Base-by-base conservation (phyloP, 108 stramenopile species). In the Aurantiochytrium sp. region DNA sequence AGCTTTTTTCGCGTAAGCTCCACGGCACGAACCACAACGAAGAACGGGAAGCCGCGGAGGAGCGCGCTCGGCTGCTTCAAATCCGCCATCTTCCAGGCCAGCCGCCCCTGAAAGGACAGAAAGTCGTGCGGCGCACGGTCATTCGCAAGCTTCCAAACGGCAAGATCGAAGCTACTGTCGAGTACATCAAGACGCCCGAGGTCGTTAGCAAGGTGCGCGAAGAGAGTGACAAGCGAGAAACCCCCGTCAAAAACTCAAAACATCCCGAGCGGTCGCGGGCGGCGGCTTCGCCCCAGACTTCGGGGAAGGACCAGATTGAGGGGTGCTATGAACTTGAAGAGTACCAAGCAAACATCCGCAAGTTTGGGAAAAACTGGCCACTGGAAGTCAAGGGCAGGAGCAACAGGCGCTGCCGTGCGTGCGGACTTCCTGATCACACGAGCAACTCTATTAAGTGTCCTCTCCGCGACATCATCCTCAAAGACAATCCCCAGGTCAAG, bases 71-170 rank as follows among this genome's bases (percentile, higher is more conserved):
- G 39, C 15, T 48, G n/a, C 36, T 6, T 6, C 73, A 81, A 42
- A 81, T 81, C 30, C 73, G 42, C 73, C 1, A 41, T 21, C 42
- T 48, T 5, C 39, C 42, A 0, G 39, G 73, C 1, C 45, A n/a
- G 45, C 42, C 45, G 12, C 39, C 39, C 1, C 12, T 41, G 6
- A 6, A 24, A 15, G 12, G 24, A 12, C 73, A 41, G 4, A 6
- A 81, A 24, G 30, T 81, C 8, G 42, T 81, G 39, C 39, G 45
- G 3, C 73, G 73, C 27, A 81, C 73, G 21, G 73, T 81, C 0
- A 81, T 81, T 81, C 73, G 73, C 73, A 41, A 48, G 6, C 45
- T 81, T 41, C 73, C 73, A 6, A 81, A 81, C 30, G 73, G 73
- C 8, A 24, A 81, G 30, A 81, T 24, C 32, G 73, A 81, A 24